A percentile compares a stretch with the other conserved stretches of the same genome.
Evolutionary conservation across 345 rosid genomes (phyloP).

Genomic region (Eucalyptus pauciflora): DNA sequence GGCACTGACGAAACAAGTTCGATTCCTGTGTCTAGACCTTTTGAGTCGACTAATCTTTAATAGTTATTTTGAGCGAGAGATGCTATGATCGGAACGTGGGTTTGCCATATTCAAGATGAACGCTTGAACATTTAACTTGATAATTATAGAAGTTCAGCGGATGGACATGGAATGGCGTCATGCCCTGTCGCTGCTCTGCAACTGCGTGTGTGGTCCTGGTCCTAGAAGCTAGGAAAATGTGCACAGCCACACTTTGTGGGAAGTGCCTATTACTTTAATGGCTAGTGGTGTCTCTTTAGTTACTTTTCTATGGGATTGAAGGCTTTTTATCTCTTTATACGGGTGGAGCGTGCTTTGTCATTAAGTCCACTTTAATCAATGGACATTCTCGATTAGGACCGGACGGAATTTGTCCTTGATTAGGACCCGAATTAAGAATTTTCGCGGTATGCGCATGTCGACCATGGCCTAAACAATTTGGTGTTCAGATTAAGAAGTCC

Average conservation of each 20-base stretch:
- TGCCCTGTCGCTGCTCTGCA: not conserved
- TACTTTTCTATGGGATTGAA: not conserved
- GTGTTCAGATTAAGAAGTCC: not conserved
- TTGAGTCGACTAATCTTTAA: not conserved
- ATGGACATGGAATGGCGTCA: not conserved
- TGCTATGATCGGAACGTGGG: accelerated
- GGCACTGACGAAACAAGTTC: slow-evolving; percentile 16
- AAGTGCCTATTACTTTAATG: not conserved
- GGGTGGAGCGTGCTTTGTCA: not conserved
- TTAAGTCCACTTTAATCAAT: not conserved
- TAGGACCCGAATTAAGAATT: not conserved
- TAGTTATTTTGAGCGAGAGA: not conserved
- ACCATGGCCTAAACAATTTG: not conserved
- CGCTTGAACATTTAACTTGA: not conserved
- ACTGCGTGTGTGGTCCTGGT: not conserved
- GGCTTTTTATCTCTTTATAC: not conserved
- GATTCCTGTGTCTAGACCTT: not conserved
- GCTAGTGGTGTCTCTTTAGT: not conserved
- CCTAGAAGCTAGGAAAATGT: not conserved
- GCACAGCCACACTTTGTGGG: not conserved
- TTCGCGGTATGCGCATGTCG: not conserved
- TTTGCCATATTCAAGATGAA: not conserved
- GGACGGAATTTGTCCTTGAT: not conserved
- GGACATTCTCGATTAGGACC: not conserved
- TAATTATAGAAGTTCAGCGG: not conserved